A percentile compares a stretch with the other conserved stretches of the same genome.
phyloP scores from a whole-genome alignment of 108 stramenopile genomes.

The Fistulifera pelliculosa region DNA sequence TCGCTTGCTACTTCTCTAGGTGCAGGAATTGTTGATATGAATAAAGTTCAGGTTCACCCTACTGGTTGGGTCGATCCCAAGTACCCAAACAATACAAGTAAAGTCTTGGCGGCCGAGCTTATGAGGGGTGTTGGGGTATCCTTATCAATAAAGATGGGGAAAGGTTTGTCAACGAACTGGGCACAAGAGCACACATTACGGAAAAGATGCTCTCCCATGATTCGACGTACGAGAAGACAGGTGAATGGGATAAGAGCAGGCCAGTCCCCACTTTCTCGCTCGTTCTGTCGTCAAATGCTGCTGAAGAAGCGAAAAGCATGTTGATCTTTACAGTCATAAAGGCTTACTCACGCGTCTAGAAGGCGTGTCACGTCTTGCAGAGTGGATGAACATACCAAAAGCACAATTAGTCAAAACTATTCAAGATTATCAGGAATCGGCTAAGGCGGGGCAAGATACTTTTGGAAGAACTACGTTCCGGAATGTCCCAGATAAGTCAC shows the following conservation, averaged over 20 bases:
- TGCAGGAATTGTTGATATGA: conserved; percentile 90
- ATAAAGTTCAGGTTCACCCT: conserved; percentile 95
- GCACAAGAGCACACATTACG: conserved; percentile 41
- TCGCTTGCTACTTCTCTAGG: conserved; percentile 70
- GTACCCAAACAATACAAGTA: conserved; percentile 82
- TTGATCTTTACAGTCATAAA: conserved; percentile 80
- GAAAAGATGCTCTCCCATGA: conserved; percentile 38
- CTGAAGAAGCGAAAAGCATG: conserved; percentile 77
- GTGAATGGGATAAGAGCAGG: conserved; percentile 47
- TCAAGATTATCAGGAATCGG: conserved; percentile 46
- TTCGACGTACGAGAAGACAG: conserved; percentile 29
- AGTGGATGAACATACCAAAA: conserved; percentile 47
- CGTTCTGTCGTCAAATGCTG: conserved; percentile 66
- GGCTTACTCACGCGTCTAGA: conserved; percentile 65
- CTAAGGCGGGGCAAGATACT: conserved; percentile 43
- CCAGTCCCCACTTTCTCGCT: conserved; percentile 72
- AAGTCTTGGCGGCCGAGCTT: conserved; percentile 78
- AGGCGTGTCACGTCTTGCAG: conserved; percentile 58
- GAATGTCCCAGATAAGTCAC: conserved; percentile 7
- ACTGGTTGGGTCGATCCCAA: conserved; percentile 94
- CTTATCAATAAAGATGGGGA: conserved; percentile 47
- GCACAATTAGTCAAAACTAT: conserved; percentile 37
- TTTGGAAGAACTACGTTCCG: conserved; percentile 31
- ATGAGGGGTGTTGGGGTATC: conserved; percentile 78
- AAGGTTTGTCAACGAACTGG: conserved; percentile 80